Conservation (phyloP, 2,329 filamentous ascomycete genomes). For the Microdochium bolleyi region DNA sequence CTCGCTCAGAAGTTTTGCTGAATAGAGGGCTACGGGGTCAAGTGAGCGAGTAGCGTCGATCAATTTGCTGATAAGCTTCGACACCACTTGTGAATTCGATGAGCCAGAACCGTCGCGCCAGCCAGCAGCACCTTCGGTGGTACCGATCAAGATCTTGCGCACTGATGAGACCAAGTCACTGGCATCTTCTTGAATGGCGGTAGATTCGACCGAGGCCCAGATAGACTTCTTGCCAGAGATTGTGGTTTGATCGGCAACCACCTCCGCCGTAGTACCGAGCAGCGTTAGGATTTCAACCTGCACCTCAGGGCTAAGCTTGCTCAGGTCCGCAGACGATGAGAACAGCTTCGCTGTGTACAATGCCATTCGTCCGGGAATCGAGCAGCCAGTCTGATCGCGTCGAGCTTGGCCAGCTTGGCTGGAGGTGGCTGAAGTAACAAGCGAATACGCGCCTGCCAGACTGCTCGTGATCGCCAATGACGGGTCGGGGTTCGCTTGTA, state of each 20-base stretch:
- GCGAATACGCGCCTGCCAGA: slow-evolving; percentile 61
- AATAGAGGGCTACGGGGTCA: slow-evolving; percentile 37
- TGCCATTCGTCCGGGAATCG: slow-evolving; percentile 67
- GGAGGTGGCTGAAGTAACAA: slow-evolving; percentile 35
- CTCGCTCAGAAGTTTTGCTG: slow-evolving; percentile 40
- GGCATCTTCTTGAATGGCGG: slow-evolving; percentile 26
- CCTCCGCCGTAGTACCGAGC: slow-evolving; percentile 39
- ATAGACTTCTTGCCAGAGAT: slow-evolving; percentile 33
- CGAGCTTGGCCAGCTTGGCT: slow-evolving; percentile 13
- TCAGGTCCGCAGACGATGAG: slow-evolving; percentile 26
- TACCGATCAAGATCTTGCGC: slow-evolving; percentile 24
- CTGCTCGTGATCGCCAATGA: slow-evolving; percentile 68
- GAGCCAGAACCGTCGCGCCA: slow-evolving; percentile 28
- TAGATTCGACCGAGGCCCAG: slow-evolving; percentile 32
- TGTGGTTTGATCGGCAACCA: slow-evolving; percentile 47
- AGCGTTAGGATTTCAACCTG: slow-evolving; percentile 44
- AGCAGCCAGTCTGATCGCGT: slow-evolving; percentile 62
- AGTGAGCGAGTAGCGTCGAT: background rate
- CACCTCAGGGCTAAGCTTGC: slow-evolving; percentile 28
- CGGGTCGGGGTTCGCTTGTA: slow-evolving; percentile 43
- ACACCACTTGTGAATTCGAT: slow-evolving; percentile 5
- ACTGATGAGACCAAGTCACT: slow-evolving; percentile 34
- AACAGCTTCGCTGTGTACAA: slow-evolving; percentile 60
- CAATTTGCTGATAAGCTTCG: slow-evolving; percentile 24
- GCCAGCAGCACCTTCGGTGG: slow-evolving; percentile 21